These are phyloP conservation scores for Wickerhamomyces sp. DNA, from an alignment of 1,139 yeast species.

Conservation along the genomic window DNA sequence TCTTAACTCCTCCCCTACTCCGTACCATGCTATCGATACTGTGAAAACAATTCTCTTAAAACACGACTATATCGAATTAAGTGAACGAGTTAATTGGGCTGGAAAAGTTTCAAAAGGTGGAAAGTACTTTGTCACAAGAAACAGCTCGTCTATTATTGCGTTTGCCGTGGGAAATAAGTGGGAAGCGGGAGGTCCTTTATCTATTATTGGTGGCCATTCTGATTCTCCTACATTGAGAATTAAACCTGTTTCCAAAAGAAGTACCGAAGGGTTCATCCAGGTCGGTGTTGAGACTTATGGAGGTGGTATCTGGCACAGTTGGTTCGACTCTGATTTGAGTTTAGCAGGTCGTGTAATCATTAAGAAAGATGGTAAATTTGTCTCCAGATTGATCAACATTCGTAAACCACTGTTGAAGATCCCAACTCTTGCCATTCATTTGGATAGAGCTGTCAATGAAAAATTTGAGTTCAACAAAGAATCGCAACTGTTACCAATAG, in stretches of 20 bases:
- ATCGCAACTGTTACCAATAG: slow-evolving; percentile 79
- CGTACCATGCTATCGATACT: slow-evolving; percentile 83
- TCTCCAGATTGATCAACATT: slow-evolving; percentile 70
- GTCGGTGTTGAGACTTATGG: slow-evolving; percentile 95
- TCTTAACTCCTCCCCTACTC: slow-evolving; percentile 86
- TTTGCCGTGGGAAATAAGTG: slow-evolving; percentile 75
- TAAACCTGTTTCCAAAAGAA: slow-evolving; percentile 80
- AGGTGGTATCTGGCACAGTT: slow-evolving; percentile 86
- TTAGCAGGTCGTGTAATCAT: slow-evolving; percentile 90
- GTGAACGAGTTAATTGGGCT: slow-evolving; percentile 77
- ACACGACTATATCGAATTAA: slow-evolving; percentile 69
- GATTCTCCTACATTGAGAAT: slow-evolving; percentile 91
- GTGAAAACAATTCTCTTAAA: slow-evolving; percentile 47
- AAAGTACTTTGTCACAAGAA: slow-evolving; percentile 79
- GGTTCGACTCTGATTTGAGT: slow-evolving; percentile 89
- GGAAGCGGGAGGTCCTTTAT: slow-evolving; percentile 75
- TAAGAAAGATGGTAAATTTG: slow-evolving; percentile 42
- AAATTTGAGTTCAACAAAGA: slow-evolving; percentile 91
- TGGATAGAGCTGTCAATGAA: slow-evolving; percentile 68
- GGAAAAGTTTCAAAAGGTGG: slow-evolving; percentile 47
- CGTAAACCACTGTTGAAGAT: slow-evolving; percentile 83
- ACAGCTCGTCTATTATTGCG: slow-evolving; percentile 83
- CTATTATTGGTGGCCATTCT: slow-evolving; percentile 91
- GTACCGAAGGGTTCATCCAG: slow-evolving; percentile 74
- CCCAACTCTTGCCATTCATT: slow-evolving; percentile 92